Evolutionary conservation across 1,284 basidiomycete genomes (phyloP).

Genomic region (Mycena citricolor): DNA sequence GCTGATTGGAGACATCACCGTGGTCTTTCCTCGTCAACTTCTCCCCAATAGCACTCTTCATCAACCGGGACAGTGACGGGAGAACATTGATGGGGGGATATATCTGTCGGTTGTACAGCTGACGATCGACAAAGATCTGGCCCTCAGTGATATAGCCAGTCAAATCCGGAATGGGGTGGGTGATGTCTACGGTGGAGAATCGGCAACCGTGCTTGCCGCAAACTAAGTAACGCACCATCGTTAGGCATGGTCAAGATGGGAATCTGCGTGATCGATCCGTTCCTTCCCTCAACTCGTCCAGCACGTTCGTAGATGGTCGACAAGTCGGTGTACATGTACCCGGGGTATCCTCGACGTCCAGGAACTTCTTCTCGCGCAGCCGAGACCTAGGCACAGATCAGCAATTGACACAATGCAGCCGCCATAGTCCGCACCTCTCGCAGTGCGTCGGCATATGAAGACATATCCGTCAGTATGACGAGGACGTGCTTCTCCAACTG

Average conservation of each 20-base stretch:
- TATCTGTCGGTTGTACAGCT: constrained; percentile 92
- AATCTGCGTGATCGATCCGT: constrained; percentile 99
- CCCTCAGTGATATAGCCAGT: constrained; percentile 99
- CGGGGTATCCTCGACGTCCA: constrained; percentile 98
- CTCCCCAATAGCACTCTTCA: constrained; percentile 99
- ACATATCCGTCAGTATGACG: constrained; percentile 76
- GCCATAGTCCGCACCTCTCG: constrained; percentile 72
- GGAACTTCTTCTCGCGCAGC: constrained; percentile 99
- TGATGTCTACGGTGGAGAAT: constrained; percentile 76
- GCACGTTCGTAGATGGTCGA: constrained; percentile 99
- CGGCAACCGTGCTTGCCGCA: constrained; percentile 18
- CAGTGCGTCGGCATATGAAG: constrained; percentile 95
- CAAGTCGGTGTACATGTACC: constrained; percentile 99
- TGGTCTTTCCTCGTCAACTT: constrained; percentile 97
- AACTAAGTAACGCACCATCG: constrained; percentile 69
- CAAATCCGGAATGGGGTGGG: constrained; percentile 99
- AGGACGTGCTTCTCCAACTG: constrained; percentile 1
- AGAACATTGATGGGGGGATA: constrained; percentile 99
- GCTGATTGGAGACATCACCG: constrained; percentile 97
- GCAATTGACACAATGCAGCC: too few relatives aligned
- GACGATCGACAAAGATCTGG: constrained; percentile 98
- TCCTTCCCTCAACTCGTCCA: constrained; percentile 95
- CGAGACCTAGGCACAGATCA: too few relatives aligned
- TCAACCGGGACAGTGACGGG: constrained; percentile 96
- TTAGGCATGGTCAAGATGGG: constrained; percentile 99